Evolutionary conservation across 495 filamentous ascomycete species (phyloP), one percentile per base, ranked within the genome.

Genomic region (Xylaria curta): DNA sequence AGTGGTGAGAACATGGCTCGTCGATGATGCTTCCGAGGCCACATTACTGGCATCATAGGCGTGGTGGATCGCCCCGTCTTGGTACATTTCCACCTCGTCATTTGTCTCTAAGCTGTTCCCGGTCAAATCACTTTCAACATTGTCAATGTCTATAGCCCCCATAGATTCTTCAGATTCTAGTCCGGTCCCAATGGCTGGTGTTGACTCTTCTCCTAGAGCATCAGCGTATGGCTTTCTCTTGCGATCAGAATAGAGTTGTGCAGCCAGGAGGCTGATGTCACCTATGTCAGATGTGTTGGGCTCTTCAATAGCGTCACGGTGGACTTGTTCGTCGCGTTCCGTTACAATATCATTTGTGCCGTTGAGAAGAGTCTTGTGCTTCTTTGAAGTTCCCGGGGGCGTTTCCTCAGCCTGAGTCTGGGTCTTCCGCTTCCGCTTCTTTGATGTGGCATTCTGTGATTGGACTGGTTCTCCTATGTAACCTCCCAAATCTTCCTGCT

Each of bases 181-280:
- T n/a, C 17, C 46, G 19, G 68, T 47, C 17, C 33, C 36, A 10
- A n/a, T 24, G 31, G 6, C 47, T 46, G 33, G 36, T n/a, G 6
- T 26, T 7, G 17, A 10, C 40, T 10, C 59, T 59, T 59, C 53
- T 12, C n/a, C 17, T 3, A 36, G 28, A 24, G 13, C n/a, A 33
- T 67, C 38, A 31, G 17, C 4, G 51, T 73, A 33, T 13, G 61
- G 46, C 54, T 13, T 53, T 44, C 72, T 61, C 28, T 69, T 72
- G 17, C 71, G 77, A 26, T 59, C 59, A 15, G 69, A 68, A 49
- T 76, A 76, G 24, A 78, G 62, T 33, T 65, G 66, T 51, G 76
- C 70, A 3, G 72, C 75, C 8, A 76, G 44, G 10, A 76, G 73
- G 10, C 69, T 58, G 31, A 68, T 70, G 28, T 66, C 62, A 19